phyloP scores from a whole-genome alignment of 768 basidiomycete species.

The Rhizopogon salebrosus region DNA sequence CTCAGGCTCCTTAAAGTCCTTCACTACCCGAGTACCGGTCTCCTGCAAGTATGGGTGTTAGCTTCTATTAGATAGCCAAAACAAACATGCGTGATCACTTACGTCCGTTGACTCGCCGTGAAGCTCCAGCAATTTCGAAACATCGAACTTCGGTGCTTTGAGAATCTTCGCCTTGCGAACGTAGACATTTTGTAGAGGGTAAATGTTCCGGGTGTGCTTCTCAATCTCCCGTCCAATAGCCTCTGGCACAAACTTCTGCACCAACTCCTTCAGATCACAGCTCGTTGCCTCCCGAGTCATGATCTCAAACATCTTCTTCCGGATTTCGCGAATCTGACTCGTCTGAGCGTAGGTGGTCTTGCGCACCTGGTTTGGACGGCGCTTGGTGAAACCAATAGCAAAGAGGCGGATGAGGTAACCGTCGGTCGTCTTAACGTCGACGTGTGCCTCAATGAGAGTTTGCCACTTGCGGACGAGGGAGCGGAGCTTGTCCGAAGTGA shows the following conservation, averaged over 20 bases:
- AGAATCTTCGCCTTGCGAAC: slow-evolving; percentile 99
- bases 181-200: slow-evolving; percentile 98
- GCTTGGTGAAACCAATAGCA: slow-evolving; percentile 98
- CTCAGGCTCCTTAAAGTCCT: slow-evolving; percentile 98
- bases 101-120: slow-evolving; percentile 95
- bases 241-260: slow-evolving; percentile 98
- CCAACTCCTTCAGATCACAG: slow-evolving; percentile 95
- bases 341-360: slow-evolving; percentile 99
- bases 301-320: slow-evolving; percentile 99
- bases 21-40: slow-evolving; percentile 88
- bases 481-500: slow-evolving; percentile 99
- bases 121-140: slow-evolving; percentile 91
- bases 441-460: slow-evolving; percentile 96
- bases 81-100: slow-evolving; percentile 30
- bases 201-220: slow-evolving; percentile 94
- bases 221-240: slow-evolving; percentile 99
- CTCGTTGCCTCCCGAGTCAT: slow-evolving; percentile 93
- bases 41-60: slow-evolving; percentile 48
- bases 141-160: slow-evolving; percentile 95
- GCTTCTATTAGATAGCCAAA: neutral
- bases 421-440: slow-evolving; percentile 98
- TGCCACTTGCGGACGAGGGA: slow-evolving; percentile 99
- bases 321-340: slow-evolving; percentile 92
- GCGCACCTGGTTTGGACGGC: slow-evolving; percentile 91
- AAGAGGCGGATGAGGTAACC: slow-evolving; percentile 99